A percentile compares a stretch with the other conserved stretches of the same genome.
phyloP scores from a whole-genome alignment of 148 eudicot species.

The Rhododendron henanense region DNA sequence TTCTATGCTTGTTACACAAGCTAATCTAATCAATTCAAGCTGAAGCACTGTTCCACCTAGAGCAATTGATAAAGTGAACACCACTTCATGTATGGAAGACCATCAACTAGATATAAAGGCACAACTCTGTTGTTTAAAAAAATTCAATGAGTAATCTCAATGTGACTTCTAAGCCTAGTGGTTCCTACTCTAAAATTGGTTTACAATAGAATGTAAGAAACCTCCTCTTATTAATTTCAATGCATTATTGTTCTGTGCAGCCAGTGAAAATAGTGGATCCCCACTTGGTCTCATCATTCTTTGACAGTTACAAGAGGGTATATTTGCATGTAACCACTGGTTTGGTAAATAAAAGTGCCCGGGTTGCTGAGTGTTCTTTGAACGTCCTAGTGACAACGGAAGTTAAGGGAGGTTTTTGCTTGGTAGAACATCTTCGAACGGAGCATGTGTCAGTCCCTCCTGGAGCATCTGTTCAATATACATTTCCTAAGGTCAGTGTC shows the following conservation, averaged over 20 bases:
- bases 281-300: conserved; percentile 90
- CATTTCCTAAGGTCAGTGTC: conserved; percentile 76
- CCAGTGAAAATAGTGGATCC: conserved; percentile 95
- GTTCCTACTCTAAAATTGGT: not conserved
- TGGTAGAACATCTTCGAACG: conserved; percentile 75
- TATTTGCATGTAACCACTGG: conserved; percentile 75
- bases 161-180: not conserved
- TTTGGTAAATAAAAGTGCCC: conserved; percentile 68
- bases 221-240: conserved; percentile 12
- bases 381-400: conserved; percentile 74
- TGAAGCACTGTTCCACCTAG: not conserved
- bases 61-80: not conserved
- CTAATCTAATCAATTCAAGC: not conserved
- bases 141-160: not conserved
- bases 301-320: conserved; percentile 71
- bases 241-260: conserved; percentile 43
- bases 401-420: conserved; percentile 54
- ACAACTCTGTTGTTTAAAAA: not conserved
- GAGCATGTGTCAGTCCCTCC: conserved; percentile 72
- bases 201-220: not conserved
- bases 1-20: not conserved
- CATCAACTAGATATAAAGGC: not conserved
- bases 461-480: conserved; percentile 57
- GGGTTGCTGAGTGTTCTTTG: conserved; percentile 72
- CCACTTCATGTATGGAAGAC: not conserved